phyloP scores from a whole-genome alignment of 2,329 filamentous ascomycete genomes.

The Colletotrichum neosansevieriae region DNA sequence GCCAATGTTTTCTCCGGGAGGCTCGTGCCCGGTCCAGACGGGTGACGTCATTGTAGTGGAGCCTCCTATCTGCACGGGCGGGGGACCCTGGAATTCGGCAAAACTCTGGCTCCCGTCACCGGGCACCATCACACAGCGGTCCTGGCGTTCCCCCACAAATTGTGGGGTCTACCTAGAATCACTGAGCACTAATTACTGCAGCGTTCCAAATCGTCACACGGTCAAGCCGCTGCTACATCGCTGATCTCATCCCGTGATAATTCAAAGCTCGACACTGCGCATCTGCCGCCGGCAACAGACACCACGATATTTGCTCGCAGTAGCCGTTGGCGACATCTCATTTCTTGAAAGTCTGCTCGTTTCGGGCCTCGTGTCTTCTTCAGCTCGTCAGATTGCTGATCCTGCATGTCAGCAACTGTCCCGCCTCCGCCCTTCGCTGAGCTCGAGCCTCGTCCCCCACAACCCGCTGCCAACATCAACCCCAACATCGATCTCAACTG shows the following conservation, averaged over 20 bases:
- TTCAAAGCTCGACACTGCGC: slow-evolving; percentile 2
- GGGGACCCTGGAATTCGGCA: slow-evolving; percentile 38
- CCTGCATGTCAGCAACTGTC: slow-evolving; percentile 29
- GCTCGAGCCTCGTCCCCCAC: slow-evolving; percentile 31
- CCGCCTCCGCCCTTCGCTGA: slow-evolving; percentile 25
- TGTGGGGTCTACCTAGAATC: slow-evolving; percentile 22
- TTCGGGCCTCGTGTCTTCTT: not conserved
- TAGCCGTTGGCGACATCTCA: not conserved
- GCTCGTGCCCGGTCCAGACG: not conserved
- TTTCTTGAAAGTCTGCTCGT: not conserved
- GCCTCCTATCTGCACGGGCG: not conserved
- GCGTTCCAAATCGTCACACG: slow-evolving; percentile 35
- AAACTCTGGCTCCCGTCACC: slow-evolving; percentile 25
- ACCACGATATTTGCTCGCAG: not conserved
- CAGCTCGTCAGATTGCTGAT: not conserved
- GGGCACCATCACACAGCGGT: too few relatives aligned
- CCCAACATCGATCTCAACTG: not conserved
- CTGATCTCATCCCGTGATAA: slow-evolving; percentile 34
- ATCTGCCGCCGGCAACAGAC: not conserved
- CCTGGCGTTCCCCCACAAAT: slow-evolving; percentile 26
- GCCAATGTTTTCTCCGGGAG: not conserved
- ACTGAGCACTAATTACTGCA: slow-evolving; percentile 15
- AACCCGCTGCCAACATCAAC: slow-evolving; percentile 9
- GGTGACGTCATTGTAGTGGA: slow-evolving; percentile 30
- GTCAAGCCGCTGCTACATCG: slow-evolving; percentile 28